Percentiles rank a stretch among this genome's conserved stretches.
These are phyloP conservation scores for Globisporangium sylvaticum DNA, from an alignment of 352 stramenopile species.

Conservation along the genomic window DNA sequence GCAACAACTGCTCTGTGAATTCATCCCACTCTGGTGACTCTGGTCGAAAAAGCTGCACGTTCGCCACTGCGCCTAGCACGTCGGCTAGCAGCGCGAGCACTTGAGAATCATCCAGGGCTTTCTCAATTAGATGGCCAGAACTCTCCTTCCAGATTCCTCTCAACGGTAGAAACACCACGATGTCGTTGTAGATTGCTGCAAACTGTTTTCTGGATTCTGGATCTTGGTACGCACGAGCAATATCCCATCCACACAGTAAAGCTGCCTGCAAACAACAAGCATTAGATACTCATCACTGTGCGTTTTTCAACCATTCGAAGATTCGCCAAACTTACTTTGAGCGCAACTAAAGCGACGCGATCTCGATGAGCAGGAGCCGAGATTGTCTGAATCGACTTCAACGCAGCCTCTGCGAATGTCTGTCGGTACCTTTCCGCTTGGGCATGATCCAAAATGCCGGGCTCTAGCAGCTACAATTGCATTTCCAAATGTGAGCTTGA, in stretches of 20 bases:
- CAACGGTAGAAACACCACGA: slow-evolving; percentile 40
- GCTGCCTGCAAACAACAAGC: slow-evolving; percentile 30
- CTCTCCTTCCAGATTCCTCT: slow-evolving; percentile 38
- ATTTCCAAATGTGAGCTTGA: neutral
- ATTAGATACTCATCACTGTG: neutral
- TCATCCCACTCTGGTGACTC: slow-evolving; percentile 39
- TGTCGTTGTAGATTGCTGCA: slow-evolving; percentile 36
- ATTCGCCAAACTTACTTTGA: slow-evolving; percentile 23
- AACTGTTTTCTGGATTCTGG: slow-evolving; percentile 24
- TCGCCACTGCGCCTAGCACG: slow-evolving; percentile 32
- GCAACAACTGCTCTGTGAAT: slow-evolving; percentile 43
- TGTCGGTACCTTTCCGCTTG: slow-evolving; percentile 4
- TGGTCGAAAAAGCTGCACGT: slow-evolving; percentile 27
- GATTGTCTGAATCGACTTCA: slow-evolving; percentile 7
- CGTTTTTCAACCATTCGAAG: neutral
- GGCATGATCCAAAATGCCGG: slow-evolving; percentile 1
- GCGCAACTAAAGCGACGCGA: slow-evolving; percentile 10
- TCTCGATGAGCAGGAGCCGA: slow-evolving; percentile 7
- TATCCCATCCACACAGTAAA: slow-evolving; percentile 41
- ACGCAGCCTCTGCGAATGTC: slow-evolving; percentile 10
- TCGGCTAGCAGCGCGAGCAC: slow-evolving; percentile 34
- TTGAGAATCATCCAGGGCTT: slow-evolving; percentile 29
- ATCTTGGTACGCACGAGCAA: slow-evolving; percentile 38
- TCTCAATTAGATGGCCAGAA: slow-evolving; percentile 23
- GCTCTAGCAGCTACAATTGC: slow-evolving; percentile 12